Evolutionary conservation across 441 rosid genomes (phyloP).

Genomic region (Pelargonium myrrhifolium): DNA sequence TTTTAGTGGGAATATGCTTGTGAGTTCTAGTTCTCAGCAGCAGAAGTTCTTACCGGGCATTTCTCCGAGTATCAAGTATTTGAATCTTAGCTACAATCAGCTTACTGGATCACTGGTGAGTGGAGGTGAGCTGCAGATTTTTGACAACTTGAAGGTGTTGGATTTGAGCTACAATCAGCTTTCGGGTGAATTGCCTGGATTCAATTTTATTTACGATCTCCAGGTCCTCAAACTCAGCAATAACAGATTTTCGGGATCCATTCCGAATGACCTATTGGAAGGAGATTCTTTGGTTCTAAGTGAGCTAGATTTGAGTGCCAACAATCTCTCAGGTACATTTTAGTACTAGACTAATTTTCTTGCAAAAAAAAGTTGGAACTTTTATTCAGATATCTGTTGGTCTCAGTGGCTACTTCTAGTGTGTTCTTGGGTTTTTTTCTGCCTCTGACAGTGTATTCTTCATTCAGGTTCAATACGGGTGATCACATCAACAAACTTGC

Average conservation of each 20-base stretch:
- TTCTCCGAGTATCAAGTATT: constrained; percentile 65
- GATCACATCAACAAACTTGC: constrained; percentile 75
- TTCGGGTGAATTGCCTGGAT: constrained; percentile 89
- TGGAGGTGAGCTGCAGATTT: constrained; percentile 53
- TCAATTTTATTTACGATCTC: constrained; percentile 81
- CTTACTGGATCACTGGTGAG: constrained; percentile 71
- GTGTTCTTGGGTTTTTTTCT: too few species aligned
- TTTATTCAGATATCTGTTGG: too few species aligned
- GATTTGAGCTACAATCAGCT: constrained; percentile 87
- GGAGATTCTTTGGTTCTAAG: constrained; percentile 78
- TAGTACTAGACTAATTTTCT: constrained; percentile 13
- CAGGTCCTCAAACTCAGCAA: constrained; percentile 82
- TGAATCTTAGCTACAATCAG: constrained; percentile 82
- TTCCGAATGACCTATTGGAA: constrained; percentile 77
- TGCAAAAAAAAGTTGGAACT: neutral
- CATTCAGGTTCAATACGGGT: constrained; percentile 65
- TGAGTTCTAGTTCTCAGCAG: constrained; percentile 43
- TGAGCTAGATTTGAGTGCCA: constrained; percentile 80
- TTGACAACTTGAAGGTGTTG: constrained; percentile 65
- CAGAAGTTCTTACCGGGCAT: constrained; percentile 64
- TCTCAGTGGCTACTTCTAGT: too few species aligned
- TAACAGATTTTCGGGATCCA: constrained; percentile 69
- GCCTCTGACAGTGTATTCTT: constrained; percentile 22
- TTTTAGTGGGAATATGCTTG: constrained; percentile 64
- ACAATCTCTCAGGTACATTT: constrained; percentile 81